Base-by-base conservation (phyloP, 164 flowering plant species). In the Hamamelis virginiana region DNA sequence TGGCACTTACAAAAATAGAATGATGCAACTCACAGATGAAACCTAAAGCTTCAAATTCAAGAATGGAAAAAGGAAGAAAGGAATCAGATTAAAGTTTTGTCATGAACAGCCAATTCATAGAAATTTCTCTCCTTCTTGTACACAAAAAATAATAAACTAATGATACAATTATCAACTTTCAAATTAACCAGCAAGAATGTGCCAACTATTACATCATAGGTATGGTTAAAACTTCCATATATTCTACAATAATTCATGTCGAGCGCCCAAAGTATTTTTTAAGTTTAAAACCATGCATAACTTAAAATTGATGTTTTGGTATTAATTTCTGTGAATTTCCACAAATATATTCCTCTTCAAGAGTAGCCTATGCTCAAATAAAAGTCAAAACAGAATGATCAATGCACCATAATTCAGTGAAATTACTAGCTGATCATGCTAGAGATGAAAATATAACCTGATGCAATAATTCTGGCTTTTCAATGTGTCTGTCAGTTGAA, bases 361-460 rank as follows among this genome's bases (percentile, higher is more conserved):
- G 18, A 50, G 16, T 50, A n/a, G n/a, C 53, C 53, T 13, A 33
- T 2, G 41, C 6, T 33, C 41, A 33, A 33, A 33, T 6, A 33
- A 6, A 33, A 33, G 41, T 33, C 41, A 6, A 50, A 50, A 18
- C 13, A 50, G n/a, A 50, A 50, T 50, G 53, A 50, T 50, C 53
- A 50, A 50, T 15, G 19, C 53, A 50, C 2, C 41, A 50, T 50
- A 50, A 50, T 15, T n/a, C n/a, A 14, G 53, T 50, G 53, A 50
- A 50, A 50, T 50, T n/a, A 50, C n/a, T 12, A 50, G n/a, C 5
- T 50, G 8, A 14, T 50, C 53, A 64, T 50, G 22, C 38, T 27
- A 50, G 44, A 59, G 75, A 61, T 19, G 16, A 56, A 48, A 46
- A 68, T 27, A 47, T 41, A 45, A 75, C 77, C 74, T 75, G 73